These are phyloP conservation scores for Boletus tomentosulus DNA, from an alignment of 768 basidiomycete genomes.

Conservation along the genomic window DNA sequence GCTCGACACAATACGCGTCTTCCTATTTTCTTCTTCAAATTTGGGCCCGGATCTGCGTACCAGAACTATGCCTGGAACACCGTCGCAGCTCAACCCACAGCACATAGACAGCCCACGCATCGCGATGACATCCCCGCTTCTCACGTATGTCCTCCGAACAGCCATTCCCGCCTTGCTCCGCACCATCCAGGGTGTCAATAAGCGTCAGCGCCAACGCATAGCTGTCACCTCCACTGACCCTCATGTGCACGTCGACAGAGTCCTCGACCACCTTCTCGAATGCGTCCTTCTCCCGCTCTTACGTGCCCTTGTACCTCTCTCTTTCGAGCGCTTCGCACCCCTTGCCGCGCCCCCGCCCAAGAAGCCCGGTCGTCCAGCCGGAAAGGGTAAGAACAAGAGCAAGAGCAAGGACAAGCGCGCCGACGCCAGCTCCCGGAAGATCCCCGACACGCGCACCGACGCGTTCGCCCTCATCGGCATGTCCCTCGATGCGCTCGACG, in stretches of 20 bases:
- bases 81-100: slow-evolving; percentile 1
- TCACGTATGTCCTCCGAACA: slow-evolving; percentile 19
- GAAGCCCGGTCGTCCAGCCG: background rate
- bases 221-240: background rate
- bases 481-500: slow-evolving; percentile 17
- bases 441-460: slow-evolving; percentile 19
- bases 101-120: slow-evolving; percentile 18
- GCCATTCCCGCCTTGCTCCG: slow-evolving; percentile 17
- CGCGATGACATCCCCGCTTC: slow-evolving; percentile 20
- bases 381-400: slow-evolving; percentile 4
- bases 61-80: background rate
- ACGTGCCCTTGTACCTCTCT: slow-evolving; percentile 19
- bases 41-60: background rate
- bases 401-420: slow-evolving; percentile 1
- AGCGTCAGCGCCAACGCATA: slow-evolving; percentile 7
- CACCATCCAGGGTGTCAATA: slow-evolving; percentile 2
- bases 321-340: slow-evolving; percentile 12
- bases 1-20: slow-evolving; percentile 14
- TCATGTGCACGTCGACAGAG: slow-evolving; percentile 8
- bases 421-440: background rate
- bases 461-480: slow-evolving; percentile 21
- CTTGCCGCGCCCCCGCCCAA: slow-evolving; percentile 5
- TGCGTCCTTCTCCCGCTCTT: slow-evolving; percentile 19
- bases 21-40: slow-evolving; percentile 16
- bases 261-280: slow-evolving; percentile 18